phyloP scores from a whole-genome alignment of 1,284 basidiomycete genomes.

The Ganoderma multipileum region DNA sequence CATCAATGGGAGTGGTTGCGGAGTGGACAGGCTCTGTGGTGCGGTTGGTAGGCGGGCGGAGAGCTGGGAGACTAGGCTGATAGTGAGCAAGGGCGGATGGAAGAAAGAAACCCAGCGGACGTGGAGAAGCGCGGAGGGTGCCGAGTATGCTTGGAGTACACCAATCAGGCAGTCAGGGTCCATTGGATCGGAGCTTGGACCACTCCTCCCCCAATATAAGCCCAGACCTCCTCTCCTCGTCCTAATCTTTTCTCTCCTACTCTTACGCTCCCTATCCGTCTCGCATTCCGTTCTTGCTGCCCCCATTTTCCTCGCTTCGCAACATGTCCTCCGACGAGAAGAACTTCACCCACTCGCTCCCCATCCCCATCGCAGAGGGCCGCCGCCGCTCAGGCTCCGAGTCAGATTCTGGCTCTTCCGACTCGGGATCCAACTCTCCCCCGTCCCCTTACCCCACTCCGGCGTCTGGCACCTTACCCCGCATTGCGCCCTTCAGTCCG shows the following conservation, averaged over 20 bases:
- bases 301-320: constrained; percentile 8
- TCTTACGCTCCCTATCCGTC: constrained; percentile 9
- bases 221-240: constrained; percentile 5
- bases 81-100: not conserved
- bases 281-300: not conserved
- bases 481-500: constrained; percentile 57
- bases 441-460: constrained; percentile 55
- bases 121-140: constrained; percentile 11
- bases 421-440: constrained; percentile 53
- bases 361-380: constrained; percentile 64
- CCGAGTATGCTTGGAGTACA: constrained; percentile 23
- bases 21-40: constrained; percentile 10
- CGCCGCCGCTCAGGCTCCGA: constrained; percentile 55
- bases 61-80: not conserved
- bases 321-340: constrained; percentile 34
- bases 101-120: not conserved
- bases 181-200: constrained; percentile 30
- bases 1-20: not conserved
- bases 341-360: constrained; percentile 55
- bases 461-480: constrained; percentile 48
- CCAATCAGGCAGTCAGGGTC: constrained; percentile 21
- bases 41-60: not conserved
- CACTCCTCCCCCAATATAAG: constrained; percentile 20
- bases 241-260: constrained; percentile 13
- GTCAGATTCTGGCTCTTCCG: constrained; percentile 48